A percentile compares a stretch with the other conserved stretches of the same genome.
phyloP scores from a whole-genome alignment of 2,329 filamentous ascomycete genomes.

The Blastomyces silverae region DNA sequence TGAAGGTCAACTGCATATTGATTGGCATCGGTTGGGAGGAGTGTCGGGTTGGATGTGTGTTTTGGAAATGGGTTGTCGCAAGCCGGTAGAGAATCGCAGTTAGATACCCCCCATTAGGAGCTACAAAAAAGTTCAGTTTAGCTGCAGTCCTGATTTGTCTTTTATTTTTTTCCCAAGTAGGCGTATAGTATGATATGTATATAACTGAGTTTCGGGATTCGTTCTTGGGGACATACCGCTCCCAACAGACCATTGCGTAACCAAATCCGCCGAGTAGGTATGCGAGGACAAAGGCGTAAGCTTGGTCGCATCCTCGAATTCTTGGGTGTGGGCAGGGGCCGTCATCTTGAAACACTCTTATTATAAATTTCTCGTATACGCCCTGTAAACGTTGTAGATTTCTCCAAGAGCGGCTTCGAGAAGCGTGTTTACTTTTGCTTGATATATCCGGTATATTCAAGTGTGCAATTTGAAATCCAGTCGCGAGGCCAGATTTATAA shows the following conservation, averaged over 20 bases:
- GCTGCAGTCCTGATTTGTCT: not conserved
- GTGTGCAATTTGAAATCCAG: not conserved
- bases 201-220: not conserved
- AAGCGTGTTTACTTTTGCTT: not conserved
- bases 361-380: not conserved
- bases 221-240: constrained; percentile 1
- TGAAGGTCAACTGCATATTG: constrained; percentile 9
- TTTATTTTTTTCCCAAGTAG: not conserved
- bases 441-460: not conserved
- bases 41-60: constrained; percentile 7
- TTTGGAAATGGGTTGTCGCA: constrained; percentile 11
- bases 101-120: constrained; percentile 12
- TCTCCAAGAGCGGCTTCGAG: not conserved
- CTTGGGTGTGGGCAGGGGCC: not conserved
- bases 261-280: constrained; percentile 11
- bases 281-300: constrained; percentile 9
- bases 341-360: constrained; percentile 4
- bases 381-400: too few species aligned
- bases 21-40: constrained; percentile 11
- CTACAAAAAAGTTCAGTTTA: constrained; percentile 8
- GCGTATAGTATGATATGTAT: not conserved
- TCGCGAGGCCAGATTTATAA: not conserved
- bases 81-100: constrained; percentile 9
- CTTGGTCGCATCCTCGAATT: constrained; percentile 10
- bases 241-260: constrained; percentile 3